Evolutionary conservation across 1,139 yeast genomes (phyloP), one percentile per base, ranked within the genome.

Genomic region (Magnusiomyces fungicola): DNA sequence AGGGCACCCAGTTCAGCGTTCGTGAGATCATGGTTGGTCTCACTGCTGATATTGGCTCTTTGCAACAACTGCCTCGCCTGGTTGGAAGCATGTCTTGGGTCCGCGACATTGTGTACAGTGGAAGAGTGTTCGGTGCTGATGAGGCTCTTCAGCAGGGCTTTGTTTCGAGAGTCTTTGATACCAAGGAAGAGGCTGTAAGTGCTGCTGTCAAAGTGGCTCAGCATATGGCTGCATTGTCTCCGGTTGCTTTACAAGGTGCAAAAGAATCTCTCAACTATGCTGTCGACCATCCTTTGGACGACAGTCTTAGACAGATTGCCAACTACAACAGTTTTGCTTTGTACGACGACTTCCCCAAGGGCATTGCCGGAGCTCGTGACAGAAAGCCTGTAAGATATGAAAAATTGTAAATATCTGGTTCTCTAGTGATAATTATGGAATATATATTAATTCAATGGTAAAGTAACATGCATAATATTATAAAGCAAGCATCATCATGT

Each of bases 31-130:
- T 78, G 54, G 73, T 85, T 50, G 95, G 94, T 3, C 74, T 85
- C 64, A 76, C 87, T 29, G 90, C 95, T 2, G 95, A 85, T 62
- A 83, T 85, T 57, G 95, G 95, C 10, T 74, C 86, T 1, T 70
- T 84, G 54, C 92, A 85, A 66, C 73, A 94, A 61, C 61, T 83
- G 52, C 84, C 88, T 4, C 62, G 64, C 24, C 50, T 81, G 1
- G 75, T 76, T 24, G 76, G 75, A 49, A 83, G 81, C 63, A 67
- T 71, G 33, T 80, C 88, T 10, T 72, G 78, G 69, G 66, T 83
- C 56, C 74, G 75, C 62, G 85, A 83, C 56, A 68, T 79, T 50
- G 79, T 84, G 1, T 73, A 80, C 56, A 80, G 89, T 1, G 94
- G 85, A 6, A 76, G 76, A 41, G 64, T 67, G 27, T 83, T 81